Base-by-base conservation (phyloP, 139 green algal genomes). In the Chlorella sp. region DNA sequence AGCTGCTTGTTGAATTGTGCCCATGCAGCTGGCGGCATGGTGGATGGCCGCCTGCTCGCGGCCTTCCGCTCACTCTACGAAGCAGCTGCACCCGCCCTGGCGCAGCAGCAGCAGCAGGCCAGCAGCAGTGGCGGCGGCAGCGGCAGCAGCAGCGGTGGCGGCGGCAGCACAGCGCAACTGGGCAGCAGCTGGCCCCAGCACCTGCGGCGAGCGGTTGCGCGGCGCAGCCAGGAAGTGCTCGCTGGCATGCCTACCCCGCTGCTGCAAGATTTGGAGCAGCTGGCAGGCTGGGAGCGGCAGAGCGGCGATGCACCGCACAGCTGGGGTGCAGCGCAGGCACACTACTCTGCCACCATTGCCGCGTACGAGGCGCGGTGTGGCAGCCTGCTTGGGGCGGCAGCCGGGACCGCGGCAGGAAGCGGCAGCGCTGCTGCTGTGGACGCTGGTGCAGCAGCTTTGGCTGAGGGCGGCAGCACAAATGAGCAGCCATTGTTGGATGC, bases 31-130 rank as follows among this genome's bases (percentile, higher is more conserved):
- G 67, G 67, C 4, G 79, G 65, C 47, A 68, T 82, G 44, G 69
- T 82, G 32, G 85, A 88, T 26, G 74, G 62, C 18, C 76, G 76
- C 1, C 64, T 81, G 20, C 36, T 84, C 34, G 80, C 85, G 0
- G 79, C 63, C 0, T 80, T 30, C 21, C 70, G 81, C 39, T 26
- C 71, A 21, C 75, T 85, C 51, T 56, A 67, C 15, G 62, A 74
- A 12, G 34, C 15, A 51, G 60, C 30, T 5, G n/a, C 30, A 25
- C 32, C n/a, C 60, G 44, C 28, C 3, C 15, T 64, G 51, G 39
- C 87, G 28, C 25, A 68, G 78, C 87, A 86, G 78, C 56, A 70
- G 74, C 84, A 74, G 83, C 72, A 84, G 81, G 30, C 21, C 38
- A 25, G 70, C 36, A n/a, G 44, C 44, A 65, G 47, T 11, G 12